phyloP scores from a whole-genome alignment of 768 basidiomycete species.

The Lactarius vividus region DNA sequence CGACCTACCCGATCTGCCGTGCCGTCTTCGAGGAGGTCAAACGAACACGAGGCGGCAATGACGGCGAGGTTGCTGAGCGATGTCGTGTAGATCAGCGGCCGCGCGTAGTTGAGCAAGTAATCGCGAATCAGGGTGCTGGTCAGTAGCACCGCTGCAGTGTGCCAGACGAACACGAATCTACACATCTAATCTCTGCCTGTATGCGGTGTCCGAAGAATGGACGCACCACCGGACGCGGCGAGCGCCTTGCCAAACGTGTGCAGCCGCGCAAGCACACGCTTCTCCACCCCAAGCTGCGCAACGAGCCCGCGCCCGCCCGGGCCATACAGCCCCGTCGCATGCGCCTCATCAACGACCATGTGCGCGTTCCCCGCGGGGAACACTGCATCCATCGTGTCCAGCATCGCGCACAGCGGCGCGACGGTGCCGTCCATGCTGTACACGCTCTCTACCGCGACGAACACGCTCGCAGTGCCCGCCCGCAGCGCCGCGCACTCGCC shows the following conservation, averaged over 20 bases:
- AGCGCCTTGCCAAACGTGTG: slow-evolving; percentile 95
- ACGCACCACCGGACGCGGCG: slow-evolving; percentile 80
- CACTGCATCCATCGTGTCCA: slow-evolving; percentile 55
- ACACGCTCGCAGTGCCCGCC: slow-evolving; percentile 50
- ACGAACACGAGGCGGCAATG: slow-evolving; percentile 70
- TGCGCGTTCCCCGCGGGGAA: slow-evolving; percentile 65
- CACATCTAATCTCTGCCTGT: not conserved
- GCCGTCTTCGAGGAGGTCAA: slow-evolving; percentile 73
- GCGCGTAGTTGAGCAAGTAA: slow-evolving; percentile 89
- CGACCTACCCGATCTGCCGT: slow-evolving; percentile 55
- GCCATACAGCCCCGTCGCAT: slow-evolving; percentile 90
- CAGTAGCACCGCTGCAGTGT: slow-evolving; percentile 64
- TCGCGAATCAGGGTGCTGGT: slow-evolving; percentile 69
- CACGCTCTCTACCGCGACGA: slow-evolving; percentile 83
- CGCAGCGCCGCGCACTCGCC: slow-evolving; percentile 38
- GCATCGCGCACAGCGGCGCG: slow-evolving; percentile 66
- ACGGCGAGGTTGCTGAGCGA: slow-evolving; percentile 75
- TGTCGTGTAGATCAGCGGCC: slow-evolving; percentile 90
- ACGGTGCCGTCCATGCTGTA: slow-evolving; percentile 98
- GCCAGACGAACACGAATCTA: not conserved
- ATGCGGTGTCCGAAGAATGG: not conserved
- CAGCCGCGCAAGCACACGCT: slow-evolving; percentile 69
- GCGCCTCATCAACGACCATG: slow-evolving; percentile 89
- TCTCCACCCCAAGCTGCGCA: slow-evolving; percentile 63
- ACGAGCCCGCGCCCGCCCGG: slow-evolving; percentile 73